Base-by-base conservation (phyloP, 2,329 filamentous ascomycete species). In the Colletotrichum caudatum region DNA sequence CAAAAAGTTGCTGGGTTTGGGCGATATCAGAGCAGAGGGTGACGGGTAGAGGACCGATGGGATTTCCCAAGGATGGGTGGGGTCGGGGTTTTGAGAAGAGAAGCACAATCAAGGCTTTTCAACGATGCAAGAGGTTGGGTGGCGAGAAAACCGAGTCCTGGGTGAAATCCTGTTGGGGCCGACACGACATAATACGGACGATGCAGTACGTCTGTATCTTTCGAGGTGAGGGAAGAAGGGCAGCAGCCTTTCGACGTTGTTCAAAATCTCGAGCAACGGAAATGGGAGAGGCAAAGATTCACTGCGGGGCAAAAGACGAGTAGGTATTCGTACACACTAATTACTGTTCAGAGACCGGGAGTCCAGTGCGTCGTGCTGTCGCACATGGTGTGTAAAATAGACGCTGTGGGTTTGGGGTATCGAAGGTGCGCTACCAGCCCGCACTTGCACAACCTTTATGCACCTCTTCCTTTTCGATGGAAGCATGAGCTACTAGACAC, bases 151-250 rank as follows among this genome's bases (percentile, higher is more conserved):
- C 60, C 56, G 69, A 65, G 20, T 57, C 35, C 54, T 60, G 46
- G 33, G n/a, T 56, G 29, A 41, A 51, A 50, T 62, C 46, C 41
- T 54, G 51, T 63, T 16, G 64, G 64, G 37, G 29, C 57, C 41
- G 65, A 69, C 46, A 48, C 54, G 57, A 69, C 64, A 73, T 73
- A 64, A 72, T 69, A 62, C 64, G 64, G 58, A 51, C 51, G 39
- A 61, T 33, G 66, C 14, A 33, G 33, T 59, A 53, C 56, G 33
- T 44, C 69, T 48, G 26, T 33, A 37, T 59, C 62, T 48, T 37
- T 41, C 23, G 37, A 44, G 39, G 16, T 14, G 18, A 58, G 41
- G 44, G 35, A 46, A 46, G 29, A 41, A 61, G 26, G 44, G 26
- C 41, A 11, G 18, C 23, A 16, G 58, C 53, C 14, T 37, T 64